Conservation (phyloP, 1,284 basidiomycete species). For the Cystobasidiaceae sp. region DNA sequence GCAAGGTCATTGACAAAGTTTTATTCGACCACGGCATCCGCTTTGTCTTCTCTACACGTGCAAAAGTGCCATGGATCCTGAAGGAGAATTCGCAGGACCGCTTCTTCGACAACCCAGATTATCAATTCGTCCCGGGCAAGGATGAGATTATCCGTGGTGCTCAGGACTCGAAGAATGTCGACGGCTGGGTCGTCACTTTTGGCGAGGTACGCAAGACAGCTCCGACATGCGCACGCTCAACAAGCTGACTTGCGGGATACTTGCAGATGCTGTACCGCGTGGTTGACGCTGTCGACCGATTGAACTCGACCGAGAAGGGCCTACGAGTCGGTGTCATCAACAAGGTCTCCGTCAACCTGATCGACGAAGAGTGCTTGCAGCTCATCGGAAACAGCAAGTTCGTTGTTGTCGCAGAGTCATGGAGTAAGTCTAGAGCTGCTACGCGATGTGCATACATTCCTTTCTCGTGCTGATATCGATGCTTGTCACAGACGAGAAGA, state of each 20-base stretch:
- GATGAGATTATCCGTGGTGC: constrained; percentile 60
- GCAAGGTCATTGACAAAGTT: constrained; percentile 64
- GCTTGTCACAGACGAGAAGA: constrained; percentile 59
- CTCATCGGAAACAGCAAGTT: constrained; percentile 68
- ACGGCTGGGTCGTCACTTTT: constrained; percentile 69
- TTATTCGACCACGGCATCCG: constrained; percentile 74
- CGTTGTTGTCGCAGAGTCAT: constrained; percentile 74
- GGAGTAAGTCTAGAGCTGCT: constrained; percentile 49
- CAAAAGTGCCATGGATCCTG: constrained; percentile 77
- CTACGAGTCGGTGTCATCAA: constrained; percentile 74
- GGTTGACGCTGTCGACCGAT: constrained; percentile 69
- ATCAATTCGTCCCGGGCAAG: constrained; percentile 73
- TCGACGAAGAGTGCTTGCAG: constrained; percentile 67
- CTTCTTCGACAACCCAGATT: constrained; percentile 61
- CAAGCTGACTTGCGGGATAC: constrained; percentile 48
- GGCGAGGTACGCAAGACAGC: constrained; percentile 48
- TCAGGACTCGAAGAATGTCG: constrained; percentile 54
- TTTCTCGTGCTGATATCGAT: neutral
- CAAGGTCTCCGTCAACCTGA: constrained; percentile 72
- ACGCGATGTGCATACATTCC: neutral
- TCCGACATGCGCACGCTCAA: neutral
- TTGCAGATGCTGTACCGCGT: constrained; percentile 72
- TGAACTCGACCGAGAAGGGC: constrained; percentile 57
- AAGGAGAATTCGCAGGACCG: constrained; percentile 63
- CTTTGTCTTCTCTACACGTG: constrained; percentile 77